Percentiles rank a stretch among this genome's conserved stretches.
phyloP scores from a whole-genome alignment of 495 filamentous ascomycete genomes.

The Penicillium paradoxum region DNA sequence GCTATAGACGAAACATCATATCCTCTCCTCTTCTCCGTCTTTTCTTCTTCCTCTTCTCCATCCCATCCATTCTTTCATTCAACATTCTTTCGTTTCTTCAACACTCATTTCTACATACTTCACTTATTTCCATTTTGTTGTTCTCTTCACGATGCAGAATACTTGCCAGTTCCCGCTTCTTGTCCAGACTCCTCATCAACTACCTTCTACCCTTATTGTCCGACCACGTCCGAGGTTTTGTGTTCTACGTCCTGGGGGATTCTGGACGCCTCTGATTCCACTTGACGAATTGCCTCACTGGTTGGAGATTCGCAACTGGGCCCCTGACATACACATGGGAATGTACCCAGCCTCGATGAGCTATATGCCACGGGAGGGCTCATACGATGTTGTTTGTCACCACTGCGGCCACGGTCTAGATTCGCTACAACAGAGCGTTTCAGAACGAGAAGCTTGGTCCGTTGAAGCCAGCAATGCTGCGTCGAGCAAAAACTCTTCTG shows the following conservation, averaged over 20 bases:
- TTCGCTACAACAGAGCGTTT: constrained; percentile 26
- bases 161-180: not conserved
- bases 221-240: constrained; percentile 33
- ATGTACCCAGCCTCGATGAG: constrained; percentile 24
- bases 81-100: constrained; percentile 1
- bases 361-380: constrained; percentile 27
- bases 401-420: constrained; percentile 30
- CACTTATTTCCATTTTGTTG: not conserved
- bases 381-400: constrained; percentile 38
- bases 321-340: constrained; percentile 14
- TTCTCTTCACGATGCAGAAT: constrained; percentile 11
- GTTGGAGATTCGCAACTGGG: constrained; percentile 27
- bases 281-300: constrained; percentile 37
- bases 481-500: constrained; percentile 8
- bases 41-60: constrained; percentile 2
- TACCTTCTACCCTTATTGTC: not conserved
- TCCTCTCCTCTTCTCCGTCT: not conserved
- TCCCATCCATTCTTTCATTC: constrained; percentile 9
- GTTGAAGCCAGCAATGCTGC: not conserved
- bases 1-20: not conserved
- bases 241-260: constrained; percentile 28
- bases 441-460: constrained; percentile 17
- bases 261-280: constrained; percentile 28
- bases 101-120: constrained; percentile 3
- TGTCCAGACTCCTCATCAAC: constrained; percentile 1